Evolutionary conservation across 768 basidiomycete genomes (phyloP).

Genomic region (Rhodotorula taiwanensis): DNA sequence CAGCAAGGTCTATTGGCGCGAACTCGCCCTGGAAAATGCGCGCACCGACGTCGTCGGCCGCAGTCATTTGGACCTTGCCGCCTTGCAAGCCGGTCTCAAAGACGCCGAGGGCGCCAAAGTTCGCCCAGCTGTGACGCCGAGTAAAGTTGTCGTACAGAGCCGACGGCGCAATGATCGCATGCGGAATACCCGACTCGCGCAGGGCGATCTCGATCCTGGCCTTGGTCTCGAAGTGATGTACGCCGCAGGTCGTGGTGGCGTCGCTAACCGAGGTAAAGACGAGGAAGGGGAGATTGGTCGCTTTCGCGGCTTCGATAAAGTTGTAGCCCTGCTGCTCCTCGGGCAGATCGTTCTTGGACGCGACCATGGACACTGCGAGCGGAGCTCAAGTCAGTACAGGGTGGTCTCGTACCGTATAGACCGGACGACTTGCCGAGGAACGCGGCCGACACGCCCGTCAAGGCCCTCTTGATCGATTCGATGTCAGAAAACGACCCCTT

Average conservation of each 20-base stretch:
- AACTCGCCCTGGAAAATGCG: too few relatives aligned
- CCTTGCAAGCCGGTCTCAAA: constrained; percentile 34
- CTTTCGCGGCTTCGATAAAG: constrained; percentile 40
- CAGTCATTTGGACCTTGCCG: constrained; percentile 32
- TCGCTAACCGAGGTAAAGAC: constrained; percentile 39
- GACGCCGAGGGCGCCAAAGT: constrained; percentile 33
- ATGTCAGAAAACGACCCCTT: constrained; percentile 35
- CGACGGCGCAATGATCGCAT: constrained; percentile 40
- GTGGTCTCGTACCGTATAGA: not conserved
- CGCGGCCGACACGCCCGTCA: constrained; percentile 37
- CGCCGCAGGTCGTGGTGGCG: constrained; percentile 30
- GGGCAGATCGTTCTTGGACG: constrained; percentile 11
- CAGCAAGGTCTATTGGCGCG: not conserved
- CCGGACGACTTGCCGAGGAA: constrained; percentile 33
- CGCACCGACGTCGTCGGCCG: constrained; percentile 39
- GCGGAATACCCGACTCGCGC: constrained; percentile 33
- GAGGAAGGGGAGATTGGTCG: constrained; percentile 35
- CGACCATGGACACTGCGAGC: not conserved
- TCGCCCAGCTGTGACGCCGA: too few relatives aligned
- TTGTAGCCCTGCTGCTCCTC: constrained; percentile 40
- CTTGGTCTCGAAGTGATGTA: constrained; percentile 42
- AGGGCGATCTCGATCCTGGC: constrained; percentile 38
- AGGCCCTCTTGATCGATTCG: constrained; percentile 21
- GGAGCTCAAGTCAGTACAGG: not conserved
- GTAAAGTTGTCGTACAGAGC: constrained; percentile 42